Conservation (phyloP, 768 basidiomycete species). For the Lactifluus piperatus region DNA sequence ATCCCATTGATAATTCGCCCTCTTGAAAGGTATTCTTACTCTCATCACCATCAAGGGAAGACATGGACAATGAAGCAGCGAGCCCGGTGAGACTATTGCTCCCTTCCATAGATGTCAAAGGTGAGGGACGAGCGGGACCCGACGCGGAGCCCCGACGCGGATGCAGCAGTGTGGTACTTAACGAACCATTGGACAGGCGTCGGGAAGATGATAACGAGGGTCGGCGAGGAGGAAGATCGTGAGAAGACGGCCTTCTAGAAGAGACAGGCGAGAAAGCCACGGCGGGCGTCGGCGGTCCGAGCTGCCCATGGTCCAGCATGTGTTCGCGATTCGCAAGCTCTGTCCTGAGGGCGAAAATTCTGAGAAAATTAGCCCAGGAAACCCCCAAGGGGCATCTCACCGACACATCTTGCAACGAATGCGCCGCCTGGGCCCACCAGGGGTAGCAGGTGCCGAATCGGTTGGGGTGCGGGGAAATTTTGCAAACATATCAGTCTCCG, state of each 20-base stretch:
- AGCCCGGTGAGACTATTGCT: constrained; percentile 12
- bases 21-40: constrained; percentile 20
- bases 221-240: constrained; percentile 8
- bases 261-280: constrained; percentile 36
- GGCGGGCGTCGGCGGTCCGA: constrained; percentile 58
- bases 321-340: constrained; percentile 88
- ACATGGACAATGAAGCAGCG: constrained; percentile 15
- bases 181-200: constrained; percentile 13
- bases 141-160: constrained; percentile 14
- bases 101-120: constrained; percentile 8
- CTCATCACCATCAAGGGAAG: constrained; percentile 27
- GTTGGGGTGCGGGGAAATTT: constrained; percentile 58
- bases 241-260: constrained; percentile 35
- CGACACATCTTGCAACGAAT: constrained; percentile 93
- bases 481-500: constrained; percentile 68
- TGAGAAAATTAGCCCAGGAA: not conserved
- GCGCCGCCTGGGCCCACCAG: constrained; percentile 47
- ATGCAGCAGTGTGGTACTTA: constrained; percentile 3
- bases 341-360: constrained; percentile 35
- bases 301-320: constrained; percentile 84
- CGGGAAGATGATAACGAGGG: constrained; percentile 16
- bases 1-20: constrained; percentile 7
- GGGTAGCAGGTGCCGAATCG: constrained; percentile 52
- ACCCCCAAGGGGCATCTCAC: constrained; percentile 30
- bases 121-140: constrained; percentile 1